Evolutionary conservation across 768 basidiomycete genomes (phyloP).

Genomic region (Leucocoprinus birnbaumii): DNA sequence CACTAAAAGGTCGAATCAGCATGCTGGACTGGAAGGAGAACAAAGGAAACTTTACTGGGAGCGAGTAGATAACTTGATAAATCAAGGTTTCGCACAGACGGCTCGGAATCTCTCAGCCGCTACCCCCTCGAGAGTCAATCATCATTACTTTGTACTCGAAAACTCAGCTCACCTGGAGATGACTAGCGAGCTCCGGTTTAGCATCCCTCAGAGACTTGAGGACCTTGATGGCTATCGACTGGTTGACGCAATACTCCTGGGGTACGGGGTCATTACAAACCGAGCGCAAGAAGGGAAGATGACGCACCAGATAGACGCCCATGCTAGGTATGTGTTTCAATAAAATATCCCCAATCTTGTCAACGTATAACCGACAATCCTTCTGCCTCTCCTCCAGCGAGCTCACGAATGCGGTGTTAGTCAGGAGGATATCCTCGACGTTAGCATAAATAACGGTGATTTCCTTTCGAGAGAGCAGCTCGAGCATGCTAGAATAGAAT

Average conservation of each 20-base stretch:
- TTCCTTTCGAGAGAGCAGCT: constrained; percentile 71
- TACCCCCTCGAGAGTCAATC: constrained; percentile 23
- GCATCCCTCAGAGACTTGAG: constrained; percentile 70
- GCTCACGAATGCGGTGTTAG: constrained; percentile 89
- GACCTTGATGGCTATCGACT: constrained; percentile 71
- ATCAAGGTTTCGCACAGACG: constrained; percentile 77
- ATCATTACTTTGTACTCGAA: background rate
- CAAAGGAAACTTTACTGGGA: constrained; percentile 63
- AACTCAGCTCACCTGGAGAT: constrained; percentile 55
- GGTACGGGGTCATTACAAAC: background rate
- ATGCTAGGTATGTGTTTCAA: constrained; percentile 73
- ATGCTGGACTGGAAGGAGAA: background rate
- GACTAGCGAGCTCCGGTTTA: constrained; percentile 60
- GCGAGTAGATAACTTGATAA: constrained; percentile 87
- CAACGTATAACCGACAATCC: constrained; percentile 87
- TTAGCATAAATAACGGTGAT: constrained; percentile 87
- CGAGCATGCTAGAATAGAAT: constrained; percentile 81
- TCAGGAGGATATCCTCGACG: constrained; percentile 87
- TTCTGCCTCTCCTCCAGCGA: constrained; percentile 90
- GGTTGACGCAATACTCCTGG: constrained; percentile 90
- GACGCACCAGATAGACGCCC: constrained; percentile 72
- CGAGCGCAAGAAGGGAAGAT: background rate
- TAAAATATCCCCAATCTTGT: constrained; percentile 84
- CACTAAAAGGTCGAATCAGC: constrained; percentile 46
- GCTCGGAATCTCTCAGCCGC: constrained; percentile 70